A percentile compares a stretch with the other conserved stretches of the same genome.
phyloP scores from a whole-genome alignment of 257 asterid genomes.

The Przewalskia tangutica region DNA sequence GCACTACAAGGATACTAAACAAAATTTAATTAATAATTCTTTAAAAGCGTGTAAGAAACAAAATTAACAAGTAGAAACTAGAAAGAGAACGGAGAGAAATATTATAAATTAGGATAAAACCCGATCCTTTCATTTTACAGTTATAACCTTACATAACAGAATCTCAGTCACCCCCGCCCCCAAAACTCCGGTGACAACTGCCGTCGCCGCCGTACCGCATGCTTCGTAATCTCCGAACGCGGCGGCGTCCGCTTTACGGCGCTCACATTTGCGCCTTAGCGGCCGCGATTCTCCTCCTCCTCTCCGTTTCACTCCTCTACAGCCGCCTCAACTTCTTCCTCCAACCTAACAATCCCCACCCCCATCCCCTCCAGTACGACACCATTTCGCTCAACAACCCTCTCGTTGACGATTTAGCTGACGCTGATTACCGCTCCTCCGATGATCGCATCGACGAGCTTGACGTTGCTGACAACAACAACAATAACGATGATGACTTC shows the following conservation, averaged over 20 bases:
- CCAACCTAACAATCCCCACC: constrained; percentile 45
- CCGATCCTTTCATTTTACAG: background rate
- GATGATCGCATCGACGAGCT: constrained; percentile 96
- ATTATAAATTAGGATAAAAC: too few relatives aligned
- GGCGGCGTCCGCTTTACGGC: constrained; percentile 82
- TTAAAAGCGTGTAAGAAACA: too few relatives aligned
- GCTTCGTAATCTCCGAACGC: constrained; percentile 61
- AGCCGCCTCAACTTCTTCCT: constrained; percentile 72
- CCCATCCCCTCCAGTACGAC: constrained; percentile 37
- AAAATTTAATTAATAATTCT: too few relatives aligned
- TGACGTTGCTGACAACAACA: constrained; percentile 44
- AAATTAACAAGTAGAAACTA: too few relatives aligned
- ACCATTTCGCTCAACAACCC: constrained; percentile 31
- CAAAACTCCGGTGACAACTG: background rate
- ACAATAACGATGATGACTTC: constrained; percentile 33
- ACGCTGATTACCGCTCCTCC: constrained; percentile 32
- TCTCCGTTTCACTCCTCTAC: constrained; percentile 74
- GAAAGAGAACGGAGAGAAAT: too few relatives aligned
- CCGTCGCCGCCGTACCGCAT: constrained; percentile 14
- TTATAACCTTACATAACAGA: background rate
- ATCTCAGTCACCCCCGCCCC: background rate
- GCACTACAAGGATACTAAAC: too few relatives aligned
- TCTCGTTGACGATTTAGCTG: constrained; percentile 71
- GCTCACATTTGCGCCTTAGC: constrained; percentile 57
- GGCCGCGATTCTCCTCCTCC: constrained; percentile 69